Conservation (phyloP, 148 eudicot species). For the Rhododendron vialii region DNA sequence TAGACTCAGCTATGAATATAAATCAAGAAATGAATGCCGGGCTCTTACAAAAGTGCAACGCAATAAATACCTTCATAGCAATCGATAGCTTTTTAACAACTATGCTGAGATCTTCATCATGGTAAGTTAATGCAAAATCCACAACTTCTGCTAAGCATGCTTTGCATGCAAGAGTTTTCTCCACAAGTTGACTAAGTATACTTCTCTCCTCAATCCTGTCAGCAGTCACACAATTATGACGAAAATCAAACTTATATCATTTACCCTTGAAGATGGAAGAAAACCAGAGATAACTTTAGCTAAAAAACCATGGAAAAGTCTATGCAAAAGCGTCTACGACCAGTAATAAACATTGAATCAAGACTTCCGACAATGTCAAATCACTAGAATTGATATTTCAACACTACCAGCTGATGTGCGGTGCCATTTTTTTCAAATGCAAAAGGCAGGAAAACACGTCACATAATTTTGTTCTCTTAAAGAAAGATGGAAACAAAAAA, state of each 20-base stretch:
- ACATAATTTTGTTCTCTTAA: not conserved
- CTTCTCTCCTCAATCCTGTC: constrained; percentile 75
- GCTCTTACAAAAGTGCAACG: not conserved
- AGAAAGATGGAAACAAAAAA: not conserved
- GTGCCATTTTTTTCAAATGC: not conserved
- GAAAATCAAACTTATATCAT: not conserved
- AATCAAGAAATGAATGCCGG: too few species aligned
- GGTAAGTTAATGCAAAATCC: constrained; percentile 51
- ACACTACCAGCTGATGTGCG: not conserved
- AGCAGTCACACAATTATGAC: constrained; percentile 1
- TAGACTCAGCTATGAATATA: too few species aligned
- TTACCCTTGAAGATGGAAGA: not conserved
- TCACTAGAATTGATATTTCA: not conserved
- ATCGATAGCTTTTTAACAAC: constrained; percentile 47
- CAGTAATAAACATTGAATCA: not conserved
- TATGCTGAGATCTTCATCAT: constrained; percentile 46
- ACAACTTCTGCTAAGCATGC: constrained; percentile 56
- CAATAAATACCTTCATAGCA: constrained; percentile 64
- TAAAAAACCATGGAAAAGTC: not conserved
- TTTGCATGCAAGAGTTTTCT: constrained; percentile 62
- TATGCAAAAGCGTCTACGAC: not conserved
- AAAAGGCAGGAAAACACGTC: not conserved
- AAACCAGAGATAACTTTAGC: not conserved
- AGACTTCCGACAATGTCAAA: not conserved
- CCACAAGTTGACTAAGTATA: constrained; percentile 56